Conservation (phyloP, 1,284 basidiomycete species). For the Flammula alnicola region DNA sequence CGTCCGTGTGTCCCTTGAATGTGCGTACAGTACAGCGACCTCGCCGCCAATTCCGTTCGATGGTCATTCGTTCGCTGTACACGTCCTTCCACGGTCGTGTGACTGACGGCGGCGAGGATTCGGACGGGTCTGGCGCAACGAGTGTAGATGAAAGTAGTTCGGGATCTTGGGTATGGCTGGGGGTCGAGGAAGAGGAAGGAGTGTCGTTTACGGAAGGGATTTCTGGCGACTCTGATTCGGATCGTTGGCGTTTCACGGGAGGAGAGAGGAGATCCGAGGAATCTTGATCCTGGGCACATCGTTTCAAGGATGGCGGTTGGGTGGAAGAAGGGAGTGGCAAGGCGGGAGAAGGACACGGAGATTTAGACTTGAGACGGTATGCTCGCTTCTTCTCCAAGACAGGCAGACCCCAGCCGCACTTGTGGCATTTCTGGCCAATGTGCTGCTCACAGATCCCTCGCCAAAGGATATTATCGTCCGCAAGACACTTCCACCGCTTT, state of each 20-base stretch:
- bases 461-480: conserved; percentile 98
- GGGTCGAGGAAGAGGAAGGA: conserved; percentile 20
- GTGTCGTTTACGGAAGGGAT: conserved; percentile 17
- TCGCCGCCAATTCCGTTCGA: conserved; percentile 97
- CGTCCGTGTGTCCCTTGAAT: conserved; percentile 92
- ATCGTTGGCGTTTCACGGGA: conserved; percentile 59
- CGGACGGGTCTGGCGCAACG: conserved; percentile 31
- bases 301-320: conserved; percentile 38
- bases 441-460: conserved; percentile 98
- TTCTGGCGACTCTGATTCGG: conserved; percentile 25
- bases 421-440: conserved; percentile 96
- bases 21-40: conserved; percentile 87
- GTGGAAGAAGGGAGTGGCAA: conserved; percentile 26
- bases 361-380: conserved; percentile 38
- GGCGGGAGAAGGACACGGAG: conserved; percentile 40
- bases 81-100: conserved; percentile 98
- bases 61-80: conserved; percentile 95
- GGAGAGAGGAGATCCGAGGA: conserved; percentile 17
- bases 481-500: conserved; percentile 84
- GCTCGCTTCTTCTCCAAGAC: conserved; percentile 79
- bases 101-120: conserved; percentile 31
- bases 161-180: conserved; percentile 19
- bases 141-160: conserved; percentile 34
- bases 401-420: conserved; percentile 98
- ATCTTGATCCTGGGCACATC: conserved; percentile 36